Conservation (phyloP, 371 early-diverging fungal species). For the Conidiobolus incongruus region DNA sequence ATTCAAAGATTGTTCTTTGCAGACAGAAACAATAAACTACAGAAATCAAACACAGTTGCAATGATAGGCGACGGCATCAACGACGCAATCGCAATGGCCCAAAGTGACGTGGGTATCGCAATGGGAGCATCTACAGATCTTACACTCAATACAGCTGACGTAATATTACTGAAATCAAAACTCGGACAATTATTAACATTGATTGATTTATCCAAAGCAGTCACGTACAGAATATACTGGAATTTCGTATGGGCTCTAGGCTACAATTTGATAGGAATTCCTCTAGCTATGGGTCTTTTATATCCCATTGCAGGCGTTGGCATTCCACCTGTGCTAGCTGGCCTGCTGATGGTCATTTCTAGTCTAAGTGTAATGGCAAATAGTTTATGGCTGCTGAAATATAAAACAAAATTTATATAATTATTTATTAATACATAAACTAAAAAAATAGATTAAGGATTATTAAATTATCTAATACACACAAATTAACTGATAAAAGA, state of each 20-base stretch:
- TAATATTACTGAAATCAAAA: constrained; percentile 41
- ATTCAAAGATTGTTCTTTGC: no score
- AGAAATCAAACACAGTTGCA: no score
- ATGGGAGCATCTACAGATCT: constrained; percentile 58
- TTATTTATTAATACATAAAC: no score
- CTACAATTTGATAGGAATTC: constrained; percentile 50
- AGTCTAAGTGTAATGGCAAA: no score
- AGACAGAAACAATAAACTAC: no score
- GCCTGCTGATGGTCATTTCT: neutral
- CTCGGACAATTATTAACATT: constrained; percentile 36
- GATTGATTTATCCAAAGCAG: constrained; percentile 32
- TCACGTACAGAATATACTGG: constrained; percentile 38
- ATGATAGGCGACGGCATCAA: constrained; percentile 94
- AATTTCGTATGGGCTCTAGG: constrained; percentile 59
- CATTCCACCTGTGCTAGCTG: neutral
- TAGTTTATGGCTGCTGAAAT: no score
- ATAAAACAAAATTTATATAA: no score
- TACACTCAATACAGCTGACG: constrained; percentile 52
- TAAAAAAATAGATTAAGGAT: no score
- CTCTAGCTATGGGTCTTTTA: constrained; percentile 56
- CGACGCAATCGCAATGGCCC: constrained; percentile 74
- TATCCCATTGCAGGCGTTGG: constrained; percentile 13
- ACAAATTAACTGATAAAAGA: no score
- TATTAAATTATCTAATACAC: no score
- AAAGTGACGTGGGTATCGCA: constrained; percentile 42